A percentile compares a stretch with the other conserved stretches of the same genome.
Conservation (phyloP, 2,329 filamentous ascomycete genomes). For the Fusarium nanum region DNA sequence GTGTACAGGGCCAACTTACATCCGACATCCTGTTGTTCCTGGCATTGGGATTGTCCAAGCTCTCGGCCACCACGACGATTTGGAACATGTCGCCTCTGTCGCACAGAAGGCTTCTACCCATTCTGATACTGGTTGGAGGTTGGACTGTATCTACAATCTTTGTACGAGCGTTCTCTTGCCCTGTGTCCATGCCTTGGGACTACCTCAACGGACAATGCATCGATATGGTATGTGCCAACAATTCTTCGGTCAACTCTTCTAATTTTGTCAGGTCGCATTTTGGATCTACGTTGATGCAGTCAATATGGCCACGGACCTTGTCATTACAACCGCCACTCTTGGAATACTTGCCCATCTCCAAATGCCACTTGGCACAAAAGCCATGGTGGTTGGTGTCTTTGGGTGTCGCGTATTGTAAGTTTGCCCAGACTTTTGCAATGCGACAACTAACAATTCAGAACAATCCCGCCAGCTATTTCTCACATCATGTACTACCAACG, state of each 20-base stretch:
- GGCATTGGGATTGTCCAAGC: neutral
- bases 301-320: neutral
- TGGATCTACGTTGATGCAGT: conserved; percentile 2
- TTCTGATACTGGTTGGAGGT: neutral
- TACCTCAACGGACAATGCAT: conserved; percentile 15
- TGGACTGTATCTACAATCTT: conserved; percentile 4
- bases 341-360: neutral
- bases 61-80: conserved; percentile 12
- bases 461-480: conserved; percentile 6
- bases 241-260: neutral
- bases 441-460: neutral
- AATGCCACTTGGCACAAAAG: conserved; percentile 13
- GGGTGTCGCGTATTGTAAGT: conserved; percentile 14
- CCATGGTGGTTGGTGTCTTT: conserved; percentile 10
- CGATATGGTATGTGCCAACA: neutral
- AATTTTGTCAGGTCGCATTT: neutral
- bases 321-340: neutral
- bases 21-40: conserved; percentile 12
- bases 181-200: neutral
- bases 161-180: conserved; percentile 1
- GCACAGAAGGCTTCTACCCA: neutral
- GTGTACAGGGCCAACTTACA: neutral
- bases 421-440: no score
- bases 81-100: conserved; percentile 11
- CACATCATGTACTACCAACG: conserved; percentile 9